Evolutionary conservation across 805 yeast genomes (phyloP).

Genomic region (Candida alai): DNA sequence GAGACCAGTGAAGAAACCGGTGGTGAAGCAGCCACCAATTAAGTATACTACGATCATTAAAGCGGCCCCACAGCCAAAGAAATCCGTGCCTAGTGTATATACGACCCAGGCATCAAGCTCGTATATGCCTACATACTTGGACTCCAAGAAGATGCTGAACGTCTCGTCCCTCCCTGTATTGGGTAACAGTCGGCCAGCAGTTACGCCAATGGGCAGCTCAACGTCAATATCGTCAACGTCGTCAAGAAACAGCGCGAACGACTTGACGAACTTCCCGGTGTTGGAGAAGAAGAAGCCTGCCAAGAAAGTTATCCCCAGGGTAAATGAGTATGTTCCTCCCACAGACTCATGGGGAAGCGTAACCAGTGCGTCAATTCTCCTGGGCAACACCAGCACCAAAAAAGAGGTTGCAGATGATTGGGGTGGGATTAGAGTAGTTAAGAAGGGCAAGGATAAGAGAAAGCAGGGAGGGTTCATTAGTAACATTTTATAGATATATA

Average conservation of each 20-base stretch:
- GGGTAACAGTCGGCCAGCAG: constrained; percentile 5
- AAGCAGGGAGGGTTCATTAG: constrained; percentile 13
- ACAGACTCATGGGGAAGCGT: too few species aligned
- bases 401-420: constrained; percentile 2
- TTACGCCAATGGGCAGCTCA: constrained; percentile 14
- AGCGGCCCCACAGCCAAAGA: constrained; percentile 11
- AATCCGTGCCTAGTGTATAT: constrained; percentile 11
- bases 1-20: constrained; percentile 18
- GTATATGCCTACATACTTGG: constrained; percentile 32
- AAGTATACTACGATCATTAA: constrained; percentile 33
- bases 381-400: not conserved
- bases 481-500: too few species aligned
- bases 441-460: constrained; percentile 17
- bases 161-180: constrained; percentile 25
- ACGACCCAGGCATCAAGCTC: constrained; percentile 16
- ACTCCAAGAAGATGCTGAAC: constrained; percentile 14
- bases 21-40: constrained; percentile 19
- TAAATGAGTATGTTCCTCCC: constrained; percentile 42
- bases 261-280: constrained; percentile 44
- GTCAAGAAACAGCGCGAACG: constrained; percentile 14
- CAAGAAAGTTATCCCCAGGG: constrained; percentile 49
- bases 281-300: constrained; percentile 35
- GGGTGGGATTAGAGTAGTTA: constrained; percentile 9
- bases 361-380: too few species aligned
- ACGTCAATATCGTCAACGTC: constrained; percentile 14